Conservation (phyloP, 257 asterid species). For the Plantago elongata region DNA sequence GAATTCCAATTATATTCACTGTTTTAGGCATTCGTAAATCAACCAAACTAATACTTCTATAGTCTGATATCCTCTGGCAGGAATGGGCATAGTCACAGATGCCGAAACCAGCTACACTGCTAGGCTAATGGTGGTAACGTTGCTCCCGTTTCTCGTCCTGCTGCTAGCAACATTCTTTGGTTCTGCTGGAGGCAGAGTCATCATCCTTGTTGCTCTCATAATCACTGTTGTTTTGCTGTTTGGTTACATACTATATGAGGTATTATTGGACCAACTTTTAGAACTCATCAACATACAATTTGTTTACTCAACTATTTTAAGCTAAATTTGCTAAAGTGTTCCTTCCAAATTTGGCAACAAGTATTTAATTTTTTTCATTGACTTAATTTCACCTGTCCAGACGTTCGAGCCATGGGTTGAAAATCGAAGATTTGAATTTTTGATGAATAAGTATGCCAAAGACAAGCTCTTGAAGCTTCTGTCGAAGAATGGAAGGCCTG, state of each 20-base stretch:
- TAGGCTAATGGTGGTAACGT: conserved; percentile 36
- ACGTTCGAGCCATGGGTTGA: conserved; percentile 55
- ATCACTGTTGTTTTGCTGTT: conserved; percentile 28
- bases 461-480: conserved; percentile 39
- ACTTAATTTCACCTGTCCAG: conserved; percentile 26
- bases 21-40: too few relatives aligned
- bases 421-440: conserved; percentile 36
- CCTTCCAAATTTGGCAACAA: too few relatives aligned
- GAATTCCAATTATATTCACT: background rate
- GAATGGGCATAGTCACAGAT: conserved; percentile 42
- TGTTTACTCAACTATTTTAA: too few relatives aligned
- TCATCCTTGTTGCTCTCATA: conserved; percentile 37
- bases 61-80: conserved; percentile 17
- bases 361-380: background rate
- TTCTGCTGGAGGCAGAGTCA: conserved; percentile 26
- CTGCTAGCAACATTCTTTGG: conserved; percentile 28
- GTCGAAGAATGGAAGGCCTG: conserved; percentile 43
- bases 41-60: too few relatives aligned
- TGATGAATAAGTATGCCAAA: conserved; percentile 48
- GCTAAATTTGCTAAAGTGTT: too few relatives aligned
- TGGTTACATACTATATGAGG: conserved; percentile 41
- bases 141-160: conserved; percentile 39
- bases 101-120: conserved; percentile 54
- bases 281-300: too few relatives aligned
- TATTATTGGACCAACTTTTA: background rate